Evolutionary conservation across 345 rosid species (phyloP).

Genomic region (Gossypium stocksii): DNA sequence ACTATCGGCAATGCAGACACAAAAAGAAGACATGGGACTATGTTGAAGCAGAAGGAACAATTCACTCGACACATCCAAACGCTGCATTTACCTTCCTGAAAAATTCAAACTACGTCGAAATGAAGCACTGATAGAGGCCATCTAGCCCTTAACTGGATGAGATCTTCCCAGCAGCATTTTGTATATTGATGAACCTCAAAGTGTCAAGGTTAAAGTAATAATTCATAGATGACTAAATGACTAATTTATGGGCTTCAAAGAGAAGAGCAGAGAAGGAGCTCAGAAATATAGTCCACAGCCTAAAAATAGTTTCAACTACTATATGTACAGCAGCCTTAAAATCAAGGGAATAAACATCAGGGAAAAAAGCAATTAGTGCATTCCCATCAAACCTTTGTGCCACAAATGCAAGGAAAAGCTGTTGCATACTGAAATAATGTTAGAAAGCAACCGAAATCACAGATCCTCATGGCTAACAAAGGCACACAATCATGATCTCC

Average conservation of each 20-base stretch:
- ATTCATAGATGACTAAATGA: slow-evolving; percentile 25
- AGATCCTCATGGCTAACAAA: slow-evolving; percentile 28
- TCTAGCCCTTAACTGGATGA: slow-evolving; percentile 80
- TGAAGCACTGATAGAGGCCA: slow-evolving; percentile 80
- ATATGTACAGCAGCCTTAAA: slow-evolving; percentile 25
- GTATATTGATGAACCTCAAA: slow-evolving; percentile 72
- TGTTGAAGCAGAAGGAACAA: slow-evolving; percentile 57
- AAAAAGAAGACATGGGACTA: slow-evolving; percentile 35
- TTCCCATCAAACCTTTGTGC: slow-evolving; percentile 64
- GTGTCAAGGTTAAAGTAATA: slow-evolving; percentile 53
- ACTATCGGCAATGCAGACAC: slow-evolving; percentile 25
- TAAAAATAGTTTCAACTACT: slow-evolving; percentile 30
- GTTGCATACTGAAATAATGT: slow-evolving; percentile 64
- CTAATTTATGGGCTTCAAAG: slow-evolving; percentile 32
- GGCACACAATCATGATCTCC: slow-evolving; percentile 24
- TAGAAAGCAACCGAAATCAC: slow-evolving; percentile 47
- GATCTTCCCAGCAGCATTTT: slow-evolving; percentile 97
- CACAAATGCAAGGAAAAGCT: slow-evolving; percentile 56
- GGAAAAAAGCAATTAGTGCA: slow-evolving; percentile 36
- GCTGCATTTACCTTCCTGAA: slow-evolving; percentile 91
- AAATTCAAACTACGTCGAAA: slow-evolving; percentile 73
- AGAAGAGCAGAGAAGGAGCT: slow-evolving; percentile 22
- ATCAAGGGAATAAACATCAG: slow-evolving; percentile 35
- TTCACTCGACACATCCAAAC: slow-evolving; percentile 78
- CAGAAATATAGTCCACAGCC: slow-evolving; percentile 25